Conservation (phyloP, 305 asterid species). For the Fraxinus albicans region DNA sequence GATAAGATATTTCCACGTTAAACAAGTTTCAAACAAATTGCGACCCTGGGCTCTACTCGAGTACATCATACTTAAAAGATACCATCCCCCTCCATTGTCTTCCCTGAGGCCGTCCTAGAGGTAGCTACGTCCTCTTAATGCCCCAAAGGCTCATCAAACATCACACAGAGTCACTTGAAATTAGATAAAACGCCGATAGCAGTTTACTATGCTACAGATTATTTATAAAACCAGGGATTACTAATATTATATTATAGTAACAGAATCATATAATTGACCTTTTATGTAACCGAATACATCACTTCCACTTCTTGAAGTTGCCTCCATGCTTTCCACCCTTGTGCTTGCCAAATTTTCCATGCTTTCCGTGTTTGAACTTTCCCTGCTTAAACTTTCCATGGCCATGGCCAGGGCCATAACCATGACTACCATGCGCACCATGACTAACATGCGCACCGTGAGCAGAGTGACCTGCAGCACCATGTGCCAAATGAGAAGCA, state of each 20-base stretch:
- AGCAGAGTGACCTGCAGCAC: constrained; percentile 22
- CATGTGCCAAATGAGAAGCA: constrained; percentile 61
- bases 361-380: constrained; percentile 44
- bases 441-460: constrained; percentile 24
- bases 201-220: not conserved
- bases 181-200: not conserved
- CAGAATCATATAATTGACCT: not conserved
- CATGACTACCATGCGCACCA: not conserved
- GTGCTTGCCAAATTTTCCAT: constrained; percentile 38
- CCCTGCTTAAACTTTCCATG: constrained; percentile 40
- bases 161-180: constrained; percentile 5
- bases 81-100: not conserved
- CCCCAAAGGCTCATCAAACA: not conserved
- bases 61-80: not conserved
- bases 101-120: not conserved
- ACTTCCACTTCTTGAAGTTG: constrained; percentile 83
- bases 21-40: not conserved
- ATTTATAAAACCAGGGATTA: constrained; percentile 11
- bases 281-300: constrained; percentile 1
- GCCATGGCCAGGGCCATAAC: constrained; percentile 39
- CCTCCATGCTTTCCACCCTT: constrained; percentile 55
- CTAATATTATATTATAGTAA: not conserved
- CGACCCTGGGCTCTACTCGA: not conserved
- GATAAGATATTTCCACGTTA: not conserved
- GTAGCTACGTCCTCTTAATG: not conserved